Percentiles rank a stretch among this genome's conserved stretches.
phyloP scores from a whole-genome alignment of 305 asterid genomes.

The Withania somnifera region DNA sequence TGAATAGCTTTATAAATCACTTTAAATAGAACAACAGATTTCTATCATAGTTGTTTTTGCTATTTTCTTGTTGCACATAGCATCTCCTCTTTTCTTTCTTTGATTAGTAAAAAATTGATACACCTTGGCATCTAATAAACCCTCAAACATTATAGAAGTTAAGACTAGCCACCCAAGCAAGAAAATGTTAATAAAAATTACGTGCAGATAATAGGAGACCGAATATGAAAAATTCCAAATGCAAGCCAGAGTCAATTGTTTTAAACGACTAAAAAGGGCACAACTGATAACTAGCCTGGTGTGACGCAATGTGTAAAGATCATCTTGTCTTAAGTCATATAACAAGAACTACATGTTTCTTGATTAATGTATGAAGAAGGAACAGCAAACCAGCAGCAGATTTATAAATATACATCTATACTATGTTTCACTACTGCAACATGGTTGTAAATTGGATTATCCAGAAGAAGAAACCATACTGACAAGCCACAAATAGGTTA shows the following conservation, averaged over 20 bases:
- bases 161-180: background rate
- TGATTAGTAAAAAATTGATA: background rate
- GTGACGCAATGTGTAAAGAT: background rate
- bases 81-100: background rate
- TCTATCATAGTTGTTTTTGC: background rate
- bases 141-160: background rate
- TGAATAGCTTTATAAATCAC: constrained; percentile 9
- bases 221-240: background rate
- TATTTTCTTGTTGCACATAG: background rate
- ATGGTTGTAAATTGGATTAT: background rate
- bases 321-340: background rate
- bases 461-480: background rate
- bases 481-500: background rate
- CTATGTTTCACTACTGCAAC: background rate
- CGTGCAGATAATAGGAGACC: background rate
- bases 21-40: background rate
- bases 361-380: background rate
- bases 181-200: background rate
- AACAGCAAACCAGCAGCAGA: background rate
- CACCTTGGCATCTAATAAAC: background rate
- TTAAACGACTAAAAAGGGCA: background rate
- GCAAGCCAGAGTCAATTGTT: background rate
- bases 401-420: background rate
- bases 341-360: background rate
- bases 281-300: background rate